Conservation (phyloP, 352 stramenopile genomes). For the Pythium sukuiense region DNA sequence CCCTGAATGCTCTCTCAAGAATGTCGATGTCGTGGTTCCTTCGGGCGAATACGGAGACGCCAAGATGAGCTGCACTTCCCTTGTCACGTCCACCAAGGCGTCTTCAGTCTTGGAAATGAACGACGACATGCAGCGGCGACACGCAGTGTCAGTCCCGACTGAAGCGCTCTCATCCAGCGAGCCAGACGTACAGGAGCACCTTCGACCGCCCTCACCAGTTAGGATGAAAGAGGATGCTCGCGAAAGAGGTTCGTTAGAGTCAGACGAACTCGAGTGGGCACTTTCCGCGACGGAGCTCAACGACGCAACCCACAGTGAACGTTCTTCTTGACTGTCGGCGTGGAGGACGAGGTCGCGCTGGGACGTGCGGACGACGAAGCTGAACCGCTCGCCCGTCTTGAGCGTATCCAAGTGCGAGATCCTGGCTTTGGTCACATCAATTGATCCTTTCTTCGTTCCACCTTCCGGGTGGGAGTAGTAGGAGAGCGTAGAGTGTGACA, state of each 20-base stretch:
- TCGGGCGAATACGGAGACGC: constrained; percentile 85
- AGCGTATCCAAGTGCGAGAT: constrained; percentile 74
- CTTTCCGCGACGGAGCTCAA: constrained; percentile 61
- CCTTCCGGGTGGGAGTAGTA: constrained; percentile 81
- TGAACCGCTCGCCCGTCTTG: constrained; percentile 81
- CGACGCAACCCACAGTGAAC: constrained; percentile 74
- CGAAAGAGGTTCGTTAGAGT: constrained; percentile 25
- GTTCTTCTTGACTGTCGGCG: constrained; percentile 85
- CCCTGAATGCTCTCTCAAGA: constrained; percentile 66
- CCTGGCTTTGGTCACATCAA: constrained; percentile 56
- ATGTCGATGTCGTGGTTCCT: constrained; percentile 66
- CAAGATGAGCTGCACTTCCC: constrained; percentile 81
- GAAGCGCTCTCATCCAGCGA: constrained; percentile 25
- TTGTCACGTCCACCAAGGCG: constrained; percentile 64
- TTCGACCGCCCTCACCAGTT: constrained; percentile 38
- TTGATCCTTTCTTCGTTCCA: constrained; percentile 67
- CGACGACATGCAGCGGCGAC: constrained; percentile 68
- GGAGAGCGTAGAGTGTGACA: constrained; percentile 61
- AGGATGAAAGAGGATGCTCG: constrained; percentile 13
- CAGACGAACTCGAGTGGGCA: constrained; percentile 1
- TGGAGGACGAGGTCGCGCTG: constrained; percentile 71
- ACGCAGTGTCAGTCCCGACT: constrained; percentile 44
- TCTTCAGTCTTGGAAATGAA: constrained; percentile 84
- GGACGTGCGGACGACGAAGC: constrained; percentile 68
- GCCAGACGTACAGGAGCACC: constrained; percentile 53